These are phyloP conservation scores for Drechslerella dactyloides DNA, from an alignment of 2,329 filamentous ascomycete genomes.

Conservation along the genomic window DNA sequence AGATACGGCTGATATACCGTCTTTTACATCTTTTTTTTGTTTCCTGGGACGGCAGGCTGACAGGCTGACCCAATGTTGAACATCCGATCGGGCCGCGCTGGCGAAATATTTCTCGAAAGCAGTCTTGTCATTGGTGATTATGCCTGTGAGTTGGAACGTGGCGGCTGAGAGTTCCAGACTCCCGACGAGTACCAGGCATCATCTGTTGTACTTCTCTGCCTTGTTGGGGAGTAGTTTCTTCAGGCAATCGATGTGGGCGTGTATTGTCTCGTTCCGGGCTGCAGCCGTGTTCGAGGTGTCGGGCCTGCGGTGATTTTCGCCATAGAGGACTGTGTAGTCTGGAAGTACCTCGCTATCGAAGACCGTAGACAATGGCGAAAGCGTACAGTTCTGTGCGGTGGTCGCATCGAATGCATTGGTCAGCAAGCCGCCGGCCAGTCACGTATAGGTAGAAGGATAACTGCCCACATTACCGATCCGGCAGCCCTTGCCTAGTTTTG, in stretches of 20 bases:
- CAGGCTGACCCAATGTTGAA: neutral
- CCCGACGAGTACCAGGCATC: neutral
- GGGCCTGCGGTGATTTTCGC: constrained; percentile 34
- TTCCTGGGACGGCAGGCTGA: neutral
- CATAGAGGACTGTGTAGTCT: constrained; percentile 36
- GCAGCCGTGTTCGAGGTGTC: constrained; percentile 28
- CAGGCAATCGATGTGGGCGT: constrained; percentile 44
- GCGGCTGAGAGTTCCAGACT: too few species aligned
- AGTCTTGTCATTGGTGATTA: neutral
- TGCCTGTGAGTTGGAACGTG: too few species aligned
- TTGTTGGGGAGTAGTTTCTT: constrained; percentile 45
- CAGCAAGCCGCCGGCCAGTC: neutral
- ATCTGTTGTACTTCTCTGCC: constrained; percentile 39
- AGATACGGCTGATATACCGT: neutral
- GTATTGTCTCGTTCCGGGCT: constrained; percentile 35
- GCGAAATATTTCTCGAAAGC: neutral
- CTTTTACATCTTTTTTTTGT: neutral
- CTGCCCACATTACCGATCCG: constrained; percentile 67
- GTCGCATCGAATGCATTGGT: neutral
- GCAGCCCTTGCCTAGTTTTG: constrained; percentile 67
- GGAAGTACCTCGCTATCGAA: constrained; percentile 19
- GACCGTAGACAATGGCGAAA: constrained; percentile 31
- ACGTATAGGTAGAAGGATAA: neutral
- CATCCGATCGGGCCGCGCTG: neutral
- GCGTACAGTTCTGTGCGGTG: constrained; percentile 31